These are phyloP conservation scores for Gossypium thurberi DNA, from an alignment of 345 rosid species.

Conservation along the genomic window DNA sequence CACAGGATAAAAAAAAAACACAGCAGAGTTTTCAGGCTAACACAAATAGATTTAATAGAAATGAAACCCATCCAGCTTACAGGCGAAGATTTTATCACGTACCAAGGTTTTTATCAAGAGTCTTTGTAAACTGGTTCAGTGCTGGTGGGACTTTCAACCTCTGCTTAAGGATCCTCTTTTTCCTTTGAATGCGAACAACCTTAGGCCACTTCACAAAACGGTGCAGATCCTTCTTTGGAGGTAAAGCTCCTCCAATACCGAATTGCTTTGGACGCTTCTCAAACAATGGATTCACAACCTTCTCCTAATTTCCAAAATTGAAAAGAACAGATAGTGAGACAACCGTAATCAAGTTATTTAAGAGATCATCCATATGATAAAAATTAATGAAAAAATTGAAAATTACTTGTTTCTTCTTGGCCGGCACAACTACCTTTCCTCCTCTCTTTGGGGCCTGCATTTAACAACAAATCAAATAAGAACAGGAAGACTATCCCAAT, in stretches of 20 bases:
- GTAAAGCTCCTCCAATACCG: conserved; percentile 49
- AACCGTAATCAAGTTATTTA: background rate
- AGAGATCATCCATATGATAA: background rate
- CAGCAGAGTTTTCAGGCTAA: background rate
- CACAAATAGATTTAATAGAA: background rate
- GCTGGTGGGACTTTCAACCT: conserved; percentile 4
- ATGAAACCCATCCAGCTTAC: background rate
- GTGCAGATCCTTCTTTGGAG: conserved; percentile 46
- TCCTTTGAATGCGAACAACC: conserved; percentile 49
- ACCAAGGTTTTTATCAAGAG: conserved; percentile 43
- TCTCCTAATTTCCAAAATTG: conserved; percentile 24
- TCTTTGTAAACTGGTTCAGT: background rate
- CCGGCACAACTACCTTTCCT: conserved; percentile 18
- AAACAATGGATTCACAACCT: conserved; percentile 39
- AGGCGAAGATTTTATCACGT: background rate
- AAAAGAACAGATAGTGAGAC: background rate
- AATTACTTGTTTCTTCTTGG: conserved; percentile 25
- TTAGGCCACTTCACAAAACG: conserved; percentile 52
- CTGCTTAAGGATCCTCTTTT: conserved; percentile 10
- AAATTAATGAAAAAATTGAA: background rate
- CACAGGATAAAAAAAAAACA: background rate
- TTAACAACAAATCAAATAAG: background rate
- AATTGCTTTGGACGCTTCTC: conserved; percentile 55
- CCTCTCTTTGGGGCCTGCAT: conserved; percentile 27
- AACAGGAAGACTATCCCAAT: background rate